Conservation (phyloP, 768 basidiomycete species). For the Porpolomopsis calyptriformis region DNA sequence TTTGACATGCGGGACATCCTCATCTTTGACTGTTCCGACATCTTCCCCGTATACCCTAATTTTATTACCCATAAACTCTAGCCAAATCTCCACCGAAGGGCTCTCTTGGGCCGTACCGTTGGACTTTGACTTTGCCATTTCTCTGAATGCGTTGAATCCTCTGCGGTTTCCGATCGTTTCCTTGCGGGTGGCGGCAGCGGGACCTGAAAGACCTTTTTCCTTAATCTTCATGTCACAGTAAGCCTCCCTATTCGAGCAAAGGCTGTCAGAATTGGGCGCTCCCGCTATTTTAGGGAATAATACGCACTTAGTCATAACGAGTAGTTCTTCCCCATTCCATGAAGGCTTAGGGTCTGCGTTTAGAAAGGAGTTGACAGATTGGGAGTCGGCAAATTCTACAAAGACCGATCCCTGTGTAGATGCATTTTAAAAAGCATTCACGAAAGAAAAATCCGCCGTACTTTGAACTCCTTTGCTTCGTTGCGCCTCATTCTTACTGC, state of each 20-base stretch:
- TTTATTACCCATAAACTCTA: conserved; percentile 67
- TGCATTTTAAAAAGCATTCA: background rate
- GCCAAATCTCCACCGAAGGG: conserved; percentile 37
- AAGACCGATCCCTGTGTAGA: conserved; percentile 75
- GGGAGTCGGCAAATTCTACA: conserved; percentile 70
- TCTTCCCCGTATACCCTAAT: conserved; percentile 55
- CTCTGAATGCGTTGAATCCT: conserved; percentile 75
- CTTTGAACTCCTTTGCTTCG: conserved; percentile 82
- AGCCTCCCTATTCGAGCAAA: conserved; percentile 40
- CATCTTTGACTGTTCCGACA: conserved; percentile 54
- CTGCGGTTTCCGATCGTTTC: conserved; percentile 39
- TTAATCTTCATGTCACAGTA: conserved; percentile 96
- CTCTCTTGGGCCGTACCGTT: conserved; percentile 20
- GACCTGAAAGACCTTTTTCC: conserved; percentile 81
- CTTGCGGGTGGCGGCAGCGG: conserved; percentile 49
- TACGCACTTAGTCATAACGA: conserved; percentile 80
- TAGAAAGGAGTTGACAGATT: conserved; percentile 63
- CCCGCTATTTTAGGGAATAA: background rate
- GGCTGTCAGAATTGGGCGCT: background rate
- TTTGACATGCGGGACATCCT: conserved; percentile 42
- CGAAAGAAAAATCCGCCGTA: conserved; percentile 16
- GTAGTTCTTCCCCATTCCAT: conserved; percentile 65
- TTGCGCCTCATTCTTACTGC: conserved; percentile 86
- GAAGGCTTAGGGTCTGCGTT: conserved; percentile 71
- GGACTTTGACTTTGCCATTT: conserved; percentile 37